phyloP scores from a whole-genome alignment of 306 rosid genomes.

The Ormosia semicastrata region DNA sequence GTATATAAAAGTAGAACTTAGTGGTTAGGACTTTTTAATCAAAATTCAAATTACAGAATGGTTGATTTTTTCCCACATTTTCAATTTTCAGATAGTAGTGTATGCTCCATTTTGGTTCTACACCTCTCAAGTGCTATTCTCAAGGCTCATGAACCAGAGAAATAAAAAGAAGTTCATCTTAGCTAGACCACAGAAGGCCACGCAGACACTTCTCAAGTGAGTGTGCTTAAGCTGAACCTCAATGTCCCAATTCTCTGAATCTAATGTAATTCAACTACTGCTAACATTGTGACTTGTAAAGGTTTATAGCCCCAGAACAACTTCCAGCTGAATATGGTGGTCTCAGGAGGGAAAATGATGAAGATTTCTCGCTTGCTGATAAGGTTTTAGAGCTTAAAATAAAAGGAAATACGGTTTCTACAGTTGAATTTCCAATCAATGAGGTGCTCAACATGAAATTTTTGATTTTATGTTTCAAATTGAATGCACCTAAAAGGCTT shows the following conservation, averaged over 20 bases:
- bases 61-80: not conserved
- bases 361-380: slow-evolving; percentile 59
- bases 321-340: slow-evolving; percentile 83
- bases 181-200: slow-evolving; percentile 56
- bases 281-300: slow-evolving; percentile 22
- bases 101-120: slow-evolving; percentile 85
- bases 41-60: not conserved
- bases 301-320: slow-evolving; percentile 69
- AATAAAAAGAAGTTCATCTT: slow-evolving; percentile 58
- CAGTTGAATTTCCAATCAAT: slow-evolving; percentile 51
- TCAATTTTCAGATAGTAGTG: slow-evolving; percentile 53
- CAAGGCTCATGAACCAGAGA: slow-evolving; percentile 50
- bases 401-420: slow-evolving; percentile 39
- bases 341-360: slow-evolving; percentile 64
- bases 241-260: not conserved
- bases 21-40: not conserved
- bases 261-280: not conserved
- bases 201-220: slow-evolving; percentile 80
- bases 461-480: not conserved
- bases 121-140: slow-evolving; percentile 51
- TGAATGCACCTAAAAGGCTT: not conserved
- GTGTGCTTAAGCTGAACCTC: not conserved
- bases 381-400: slow-evolving; percentile 46
- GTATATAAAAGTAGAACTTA: not conserved
- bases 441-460: slow-evolving; percentile 45